Evolutionary conservation across 257 asterid genomes (phyloP), one percentile per base, ranked within the genome.

Genomic region (Solanum lycopersicoides): DNA sequence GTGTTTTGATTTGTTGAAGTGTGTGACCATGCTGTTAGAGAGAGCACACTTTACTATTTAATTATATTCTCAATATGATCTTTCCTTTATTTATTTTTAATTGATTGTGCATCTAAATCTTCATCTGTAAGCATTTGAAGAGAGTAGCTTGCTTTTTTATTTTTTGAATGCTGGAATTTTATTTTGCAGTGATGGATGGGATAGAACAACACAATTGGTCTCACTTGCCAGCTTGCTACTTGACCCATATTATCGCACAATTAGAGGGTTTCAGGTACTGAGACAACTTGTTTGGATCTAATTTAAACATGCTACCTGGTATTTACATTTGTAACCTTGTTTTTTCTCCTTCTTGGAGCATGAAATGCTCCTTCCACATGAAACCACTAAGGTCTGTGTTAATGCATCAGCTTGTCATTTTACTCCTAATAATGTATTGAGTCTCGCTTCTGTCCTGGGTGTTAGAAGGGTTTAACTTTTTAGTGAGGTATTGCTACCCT

Each of bases 151-250:
- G 23, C 84, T 39, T 47, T 65, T 63, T 71, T 83, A 86, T 88
- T 84, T 83, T 88, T 82, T 82, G 80, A 86, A 73, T 75, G 41
- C 84, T 18, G 32, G 41, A 65, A 63, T n/a, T 79, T 90, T 66
- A 77, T 44, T 90, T 88, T 89, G 87, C 90, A 97, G 99, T 91
- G 99, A 97, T 93, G 99, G 99, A 88, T 97, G 99, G 99, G 99
- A 97, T 89, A 93, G 99, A 93, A 97, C 99, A 82, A 92, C 98
- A 85, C 99, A 97, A 90, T 90, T 97, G 93, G 96, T 97, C 83
- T 93, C 99, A 77, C 99, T 97, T 88, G 99, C 99, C 82, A 93
- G 96, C 93, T 89, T 97, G 93, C 88, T 97, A 88, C 99, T 97
- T 85, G 99, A 96, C 92, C 99, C 99, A 87, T 96, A 95, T 89